A percentile compares a stretch with the other conserved stretches of the same genome.
Conservation (phyloP, 176 grass and related monocot species). For the Lolium perenne region DNA sequence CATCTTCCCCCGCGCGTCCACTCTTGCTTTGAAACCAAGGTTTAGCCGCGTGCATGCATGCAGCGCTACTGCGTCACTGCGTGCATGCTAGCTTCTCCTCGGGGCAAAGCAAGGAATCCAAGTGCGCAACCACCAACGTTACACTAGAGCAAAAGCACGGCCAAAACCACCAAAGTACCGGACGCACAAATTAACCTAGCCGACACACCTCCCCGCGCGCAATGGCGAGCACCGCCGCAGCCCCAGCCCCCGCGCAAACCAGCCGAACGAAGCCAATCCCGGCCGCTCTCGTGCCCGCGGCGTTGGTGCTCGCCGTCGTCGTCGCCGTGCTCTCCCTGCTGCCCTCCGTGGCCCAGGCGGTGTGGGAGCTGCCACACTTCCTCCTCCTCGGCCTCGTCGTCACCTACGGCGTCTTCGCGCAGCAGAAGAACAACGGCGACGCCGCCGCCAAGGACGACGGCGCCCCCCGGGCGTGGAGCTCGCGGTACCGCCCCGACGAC, state of each 20-base stretch:
- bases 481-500: conserved; percentile 55
- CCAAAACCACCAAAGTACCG: conserved; percentile 33
- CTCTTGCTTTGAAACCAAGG: conserved; percentile 48
- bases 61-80: background rate
- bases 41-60: conserved; percentile 22
- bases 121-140: background rate
- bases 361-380: conserved; percentile 77
- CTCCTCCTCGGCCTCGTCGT: conserved; percentile 73
- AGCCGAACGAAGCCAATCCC: background rate
- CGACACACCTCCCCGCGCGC: background rate
- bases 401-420: conserved; percentile 67
- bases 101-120: conserved; percentile 63
- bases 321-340: conserved; percentile 51
- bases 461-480: conserved; percentile 57
- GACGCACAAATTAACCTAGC: background rate
- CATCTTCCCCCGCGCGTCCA: conserved; percentile 31
- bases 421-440: conserved; percentile 28
- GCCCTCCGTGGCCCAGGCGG: conserved; percentile 59
- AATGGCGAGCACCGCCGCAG: conserved; percentile 37
- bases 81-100: conserved; percentile 38
- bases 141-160: conserved; percentile 39
- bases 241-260: background rate
- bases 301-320: conserved; percentile 55
- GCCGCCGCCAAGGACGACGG: background rate
- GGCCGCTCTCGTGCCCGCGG: conserved; percentile 40